Evolutionary conservation across 2,329 filamentous ascomycete genomes (phyloP), one percentile per base, ranked within the genome.

Genomic region (Penicillium digitatum): DNA sequence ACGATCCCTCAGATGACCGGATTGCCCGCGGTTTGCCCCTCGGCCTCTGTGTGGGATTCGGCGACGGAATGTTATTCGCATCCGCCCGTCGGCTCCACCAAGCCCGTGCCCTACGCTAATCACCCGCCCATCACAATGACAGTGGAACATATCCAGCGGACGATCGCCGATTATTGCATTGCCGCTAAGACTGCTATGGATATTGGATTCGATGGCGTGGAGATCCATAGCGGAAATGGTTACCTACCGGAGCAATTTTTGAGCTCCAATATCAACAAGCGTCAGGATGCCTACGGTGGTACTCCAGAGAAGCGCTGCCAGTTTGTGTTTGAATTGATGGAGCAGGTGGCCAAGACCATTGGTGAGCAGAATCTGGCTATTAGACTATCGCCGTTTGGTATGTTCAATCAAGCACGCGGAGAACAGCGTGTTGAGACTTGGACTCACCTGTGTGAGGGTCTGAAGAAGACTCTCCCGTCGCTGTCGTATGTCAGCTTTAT

Each of bases 241-340:
- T 82, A 82, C 53, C 69, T 82, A 3, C 72, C 78, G 0, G 80
- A 82, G 57, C 79, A 82, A 56, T 82, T 82, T 62, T 64, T 78
- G 5, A 78, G 79, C 57, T 76, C 77, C 39, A 78, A 74, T 32
- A 70, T 75, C 57, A 83, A 82, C 65, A 72, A 72, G 57, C 71
- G 80, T 24, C 78, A 74, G 0, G 79, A 83, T 60, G 66, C 69
- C 11, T 82, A 79, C 58, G 80, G 81, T 10, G 81, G 80, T 6
- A 76, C 71, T 3, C 70, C 80, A 1, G 75, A 80, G 63, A 80
- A 80, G 54, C 73, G 79, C n/a, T 80, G 77, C 57, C 76, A 74
- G 5, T 86, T 87, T 61, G 77, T 76, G 1, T 66, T 85, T 2
- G 81, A 84, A 60, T 72, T 85, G n/a, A 80, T 81, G 64, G 69